Percentiles rank a stretch among this genome's conserved stretches.
Conservation (phyloP, 176 grass and related monocot genomes). For the Carex kokanica region DNA sequence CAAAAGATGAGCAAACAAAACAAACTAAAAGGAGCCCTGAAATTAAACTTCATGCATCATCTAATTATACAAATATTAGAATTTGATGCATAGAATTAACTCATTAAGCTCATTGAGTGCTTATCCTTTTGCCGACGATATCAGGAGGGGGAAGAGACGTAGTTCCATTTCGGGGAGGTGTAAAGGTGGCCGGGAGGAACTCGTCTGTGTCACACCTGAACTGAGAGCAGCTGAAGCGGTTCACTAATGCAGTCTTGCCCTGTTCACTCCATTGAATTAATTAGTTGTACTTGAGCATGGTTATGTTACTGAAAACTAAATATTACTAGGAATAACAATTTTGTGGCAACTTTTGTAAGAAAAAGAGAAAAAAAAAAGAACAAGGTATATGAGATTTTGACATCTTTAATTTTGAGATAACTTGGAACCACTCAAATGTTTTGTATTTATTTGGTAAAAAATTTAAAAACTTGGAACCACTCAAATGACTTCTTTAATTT, state of each 20-base stretch:
- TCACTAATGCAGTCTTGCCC: constrained; percentile 37
- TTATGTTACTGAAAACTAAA: neutral
- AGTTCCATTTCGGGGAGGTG: constrained; percentile 48
- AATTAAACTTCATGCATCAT: neutral
- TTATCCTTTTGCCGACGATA: constrained; percentile 11
- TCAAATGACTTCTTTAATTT: no score
- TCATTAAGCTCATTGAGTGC: neutral
- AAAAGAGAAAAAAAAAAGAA: neutral
- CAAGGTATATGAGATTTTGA: neutral
- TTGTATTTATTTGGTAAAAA: neutral
- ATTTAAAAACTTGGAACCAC: no score
- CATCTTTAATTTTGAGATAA: neutral
- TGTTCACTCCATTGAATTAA: neutral
- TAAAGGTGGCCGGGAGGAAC: constrained; percentile 50
- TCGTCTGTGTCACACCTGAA: constrained; percentile 41
- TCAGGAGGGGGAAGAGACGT: neutral
- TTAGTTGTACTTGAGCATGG: neutral
- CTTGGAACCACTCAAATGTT: neutral
- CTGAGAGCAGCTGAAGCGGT: constrained; percentile 24
- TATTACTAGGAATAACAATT: neutral
- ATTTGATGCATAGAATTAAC: constrained; percentile 19
- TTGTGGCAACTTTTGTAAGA: neutral
- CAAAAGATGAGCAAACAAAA: neutral
- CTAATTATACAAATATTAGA: neutral
- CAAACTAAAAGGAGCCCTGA: neutral